Percentiles rank a stretch among this genome's conserved stretches.
Evolutionary conservation across 345 rosid species (phyloP).

Genomic region (Psidium guajava): DNA sequence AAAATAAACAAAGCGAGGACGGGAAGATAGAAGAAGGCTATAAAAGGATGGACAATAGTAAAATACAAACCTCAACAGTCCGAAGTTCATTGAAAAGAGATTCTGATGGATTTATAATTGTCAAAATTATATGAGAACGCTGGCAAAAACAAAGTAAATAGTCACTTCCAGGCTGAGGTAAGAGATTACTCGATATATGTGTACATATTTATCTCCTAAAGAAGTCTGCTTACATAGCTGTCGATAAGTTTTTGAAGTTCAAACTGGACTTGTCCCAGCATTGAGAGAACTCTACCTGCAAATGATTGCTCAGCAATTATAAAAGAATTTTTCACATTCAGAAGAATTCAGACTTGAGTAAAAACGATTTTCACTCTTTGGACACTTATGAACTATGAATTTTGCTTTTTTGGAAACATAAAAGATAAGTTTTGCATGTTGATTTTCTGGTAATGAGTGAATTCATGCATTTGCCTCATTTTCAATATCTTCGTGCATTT

Average conservation of each 20-base stretch:
- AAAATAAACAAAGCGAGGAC: neutral
- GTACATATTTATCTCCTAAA: neutral
- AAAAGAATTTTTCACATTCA: neutral
- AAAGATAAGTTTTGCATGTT: neutral
- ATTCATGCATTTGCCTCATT: neutral
- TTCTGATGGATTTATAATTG: conserved; percentile 87
- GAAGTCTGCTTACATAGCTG: conserved; percentile 63
- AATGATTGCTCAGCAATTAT: neutral
- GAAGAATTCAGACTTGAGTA: neutral
- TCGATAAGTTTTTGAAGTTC: conserved; percentile 87
- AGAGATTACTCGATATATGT: neutral
- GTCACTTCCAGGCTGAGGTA: neutral
- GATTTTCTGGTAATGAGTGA: neutral
- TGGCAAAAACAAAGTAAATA: conserved; percentile 17
- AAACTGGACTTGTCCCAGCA: conserved; percentile 80
- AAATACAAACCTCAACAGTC: conserved; percentile 73
- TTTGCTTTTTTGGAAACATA: neutral
- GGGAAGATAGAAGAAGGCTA: neutral
- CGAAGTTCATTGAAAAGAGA: conserved; percentile 95
- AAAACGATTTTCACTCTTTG: neutral
- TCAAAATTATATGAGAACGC: conserved; percentile 67
- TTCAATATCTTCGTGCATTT: neutral
- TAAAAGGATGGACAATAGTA: neutral
- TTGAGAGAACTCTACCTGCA: conserved; percentile 56
- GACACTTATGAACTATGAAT: neutral